Conservation (phyloP, 257 asterid species). For the Dorcoceras hygrometricum region DNA sequence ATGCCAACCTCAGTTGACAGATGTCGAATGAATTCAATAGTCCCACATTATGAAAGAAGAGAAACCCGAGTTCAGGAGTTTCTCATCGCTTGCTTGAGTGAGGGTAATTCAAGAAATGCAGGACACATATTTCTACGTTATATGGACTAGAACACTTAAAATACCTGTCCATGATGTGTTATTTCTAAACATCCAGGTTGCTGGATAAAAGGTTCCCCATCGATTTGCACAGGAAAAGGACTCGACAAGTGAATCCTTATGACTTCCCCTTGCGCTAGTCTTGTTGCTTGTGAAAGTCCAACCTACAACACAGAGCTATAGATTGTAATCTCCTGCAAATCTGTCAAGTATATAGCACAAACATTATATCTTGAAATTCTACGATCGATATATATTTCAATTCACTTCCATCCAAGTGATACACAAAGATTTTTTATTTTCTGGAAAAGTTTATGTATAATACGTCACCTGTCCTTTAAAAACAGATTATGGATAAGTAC, state of each 20-base stretch:
- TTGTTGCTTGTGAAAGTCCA: constrained; percentile 88
- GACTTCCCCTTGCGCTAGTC: constrained; percentile 76
- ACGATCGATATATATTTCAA: neutral
- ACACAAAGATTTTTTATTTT: neutral
- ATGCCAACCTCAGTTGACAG: neutral
- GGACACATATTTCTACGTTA: neutral
- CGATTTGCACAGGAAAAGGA: constrained; percentile 89
- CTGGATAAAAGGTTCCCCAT: constrained; percentile 86
- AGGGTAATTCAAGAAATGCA: constrained; percentile 6
- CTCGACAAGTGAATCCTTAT: constrained; percentile 62
- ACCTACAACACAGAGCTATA: constrained; percentile 43
- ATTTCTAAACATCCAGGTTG: constrained; percentile 83
- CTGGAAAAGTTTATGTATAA: neutral
- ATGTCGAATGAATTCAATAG: neutral
- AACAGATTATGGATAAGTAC: neutral
- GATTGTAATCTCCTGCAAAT: constrained; percentile 20
- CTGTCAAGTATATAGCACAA: constrained; percentile 3
- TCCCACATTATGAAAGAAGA: no score
- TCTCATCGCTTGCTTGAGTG: neutral
- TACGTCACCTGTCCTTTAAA: neutral
- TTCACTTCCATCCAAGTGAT: constrained; percentile 12
- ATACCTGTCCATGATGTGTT: constrained; percentile 81
- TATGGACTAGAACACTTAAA: neutral
- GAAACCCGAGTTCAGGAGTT: neutral
- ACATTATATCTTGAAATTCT: neutral